Percentiles rank a stretch among this genome's conserved stretches.
Evolutionary conservation across 345 rosid species (phyloP).

Genomic region (Excoecaria agallocha): DNA sequence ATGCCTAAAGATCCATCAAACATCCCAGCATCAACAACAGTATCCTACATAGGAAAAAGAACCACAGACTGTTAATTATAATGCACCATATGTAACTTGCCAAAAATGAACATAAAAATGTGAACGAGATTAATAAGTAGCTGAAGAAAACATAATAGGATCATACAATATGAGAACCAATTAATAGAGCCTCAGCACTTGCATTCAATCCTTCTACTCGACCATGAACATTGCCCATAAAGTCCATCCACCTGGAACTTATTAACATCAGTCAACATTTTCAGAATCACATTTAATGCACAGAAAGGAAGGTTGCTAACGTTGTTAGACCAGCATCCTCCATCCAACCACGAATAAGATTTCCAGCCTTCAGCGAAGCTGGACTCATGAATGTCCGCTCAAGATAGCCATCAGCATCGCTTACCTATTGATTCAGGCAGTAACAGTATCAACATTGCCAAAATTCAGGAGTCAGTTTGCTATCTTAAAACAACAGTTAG

Average conservation of each 20-base stretch:
- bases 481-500: neutral
- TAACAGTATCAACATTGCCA: neutral
- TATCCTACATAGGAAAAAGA: constrained; percentile 63
- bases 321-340: constrained; percentile 96
- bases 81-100: constrained; percentile 10
- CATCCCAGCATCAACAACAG: constrained; percentile 97
- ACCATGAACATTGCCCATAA: constrained; percentile 90
- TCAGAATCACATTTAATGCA: neutral
- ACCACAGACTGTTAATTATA: constrained; percentile 30
- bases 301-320: constrained; percentile 44
- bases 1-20: constrained; percentile 92
- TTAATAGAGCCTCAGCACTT: constrained; percentile 57
- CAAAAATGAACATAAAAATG: constrained; percentile 5
- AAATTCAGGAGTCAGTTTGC: neutral
- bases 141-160: neutral
- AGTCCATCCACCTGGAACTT: constrained; percentile 78
- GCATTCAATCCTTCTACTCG: constrained; percentile 67
- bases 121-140: neutral
- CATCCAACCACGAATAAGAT: constrained; percentile 72
- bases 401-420: constrained; percentile 70
- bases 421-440: constrained; percentile 51
- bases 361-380: constrained; percentile 63
- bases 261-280: constrained; percentile 14
- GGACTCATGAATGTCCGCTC: constrained; percentile 95
- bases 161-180: constrained; percentile 87